Evolutionary conservation across 1,139 yeast species (phyloP).

Genomic region (Scheffersomyces titani): DNA sequence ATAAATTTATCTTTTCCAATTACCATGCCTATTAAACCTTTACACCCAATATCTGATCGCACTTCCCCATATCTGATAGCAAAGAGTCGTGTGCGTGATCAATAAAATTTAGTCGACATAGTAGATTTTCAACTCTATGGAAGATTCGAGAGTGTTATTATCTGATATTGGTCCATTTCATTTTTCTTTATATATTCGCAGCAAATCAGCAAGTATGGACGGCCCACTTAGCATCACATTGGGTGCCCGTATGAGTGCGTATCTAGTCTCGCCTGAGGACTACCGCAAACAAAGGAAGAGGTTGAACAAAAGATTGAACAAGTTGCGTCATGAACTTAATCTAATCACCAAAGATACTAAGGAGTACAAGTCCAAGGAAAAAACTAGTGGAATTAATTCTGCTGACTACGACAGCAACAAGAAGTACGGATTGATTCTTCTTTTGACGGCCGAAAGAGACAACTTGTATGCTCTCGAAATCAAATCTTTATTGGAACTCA

Average conservation of each 20-base stretch:
- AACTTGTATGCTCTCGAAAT: slow-evolving; percentile 69
- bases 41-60: too few relatives aligned
- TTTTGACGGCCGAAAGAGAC: slow-evolving; percentile 67
- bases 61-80: background rate
- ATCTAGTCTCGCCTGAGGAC: slow-evolving; percentile 53
- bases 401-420: slow-evolving; percentile 51
- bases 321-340: slow-evolving; percentile 57
- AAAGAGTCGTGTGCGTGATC: background rate
- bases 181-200: background rate
- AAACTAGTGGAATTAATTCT: slow-evolving; percentile 39
- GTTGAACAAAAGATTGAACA: slow-evolving; percentile 49
- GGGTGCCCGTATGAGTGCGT: slow-evolving; percentile 51
- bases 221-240: slow-evolving; percentile 46
- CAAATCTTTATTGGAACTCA: slow-evolving; percentile 56
- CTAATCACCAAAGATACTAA: slow-evolving; percentile 61
- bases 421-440: slow-evolving; percentile 48
- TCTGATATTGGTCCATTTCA: too few relatives aligned
- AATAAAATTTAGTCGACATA: background rate
- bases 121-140: background rate
- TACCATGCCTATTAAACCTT: background rate
- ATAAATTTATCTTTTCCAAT: background rate
- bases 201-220: slow-evolving; percentile 12
- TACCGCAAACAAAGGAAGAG: slow-evolving; percentile 50
- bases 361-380: slow-evolving; percentile 49
- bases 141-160: background rate